These are phyloP conservation scores for Gossypium davidsonii DNA, from an alignment of 441 rosid genomes.

Conservation along the genomic window DNA sequence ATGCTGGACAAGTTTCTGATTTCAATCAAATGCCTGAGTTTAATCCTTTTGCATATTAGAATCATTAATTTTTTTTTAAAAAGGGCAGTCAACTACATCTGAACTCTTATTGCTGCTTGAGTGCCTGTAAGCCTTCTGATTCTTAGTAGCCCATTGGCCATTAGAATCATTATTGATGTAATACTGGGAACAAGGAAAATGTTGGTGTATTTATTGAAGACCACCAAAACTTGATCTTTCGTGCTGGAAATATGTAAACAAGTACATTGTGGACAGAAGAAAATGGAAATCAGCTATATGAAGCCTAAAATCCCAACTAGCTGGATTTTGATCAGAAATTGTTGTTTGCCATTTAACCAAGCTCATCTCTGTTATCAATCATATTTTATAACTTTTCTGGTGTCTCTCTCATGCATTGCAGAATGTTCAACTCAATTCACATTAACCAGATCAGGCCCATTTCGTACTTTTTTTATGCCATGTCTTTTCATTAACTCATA, in stretches of 20 bases:
- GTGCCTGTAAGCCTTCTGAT: background rate
- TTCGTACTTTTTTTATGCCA: background rate
- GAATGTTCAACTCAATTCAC: conserved; percentile 2
- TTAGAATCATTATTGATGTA: background rate
- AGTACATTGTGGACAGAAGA: background rate
- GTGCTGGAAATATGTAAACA: background rate
- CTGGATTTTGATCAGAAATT: background rate
- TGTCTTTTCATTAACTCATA: background rate
- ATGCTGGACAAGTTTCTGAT: background rate
- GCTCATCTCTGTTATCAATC: background rate
- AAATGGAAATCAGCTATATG: background rate
- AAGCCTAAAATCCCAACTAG: conserved; percentile 4
- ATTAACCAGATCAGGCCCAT: background rate
- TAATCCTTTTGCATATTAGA: conserved; percentile 1
- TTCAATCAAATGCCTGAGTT: background rate
- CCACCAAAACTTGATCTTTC: background rate
- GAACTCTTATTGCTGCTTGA: background rate
- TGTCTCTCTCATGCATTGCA: background rate
- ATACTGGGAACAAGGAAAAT: background rate
- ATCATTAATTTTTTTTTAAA: background rate
- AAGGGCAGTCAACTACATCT: background rate
- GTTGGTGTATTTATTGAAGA: background rate
- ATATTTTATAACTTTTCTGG: background rate
- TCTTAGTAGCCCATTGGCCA: background rate
- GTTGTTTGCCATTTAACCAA: background rate